Conservation (phyloP, 1,284 basidiomycete species). For the Caloboletus firmus region DNA sequence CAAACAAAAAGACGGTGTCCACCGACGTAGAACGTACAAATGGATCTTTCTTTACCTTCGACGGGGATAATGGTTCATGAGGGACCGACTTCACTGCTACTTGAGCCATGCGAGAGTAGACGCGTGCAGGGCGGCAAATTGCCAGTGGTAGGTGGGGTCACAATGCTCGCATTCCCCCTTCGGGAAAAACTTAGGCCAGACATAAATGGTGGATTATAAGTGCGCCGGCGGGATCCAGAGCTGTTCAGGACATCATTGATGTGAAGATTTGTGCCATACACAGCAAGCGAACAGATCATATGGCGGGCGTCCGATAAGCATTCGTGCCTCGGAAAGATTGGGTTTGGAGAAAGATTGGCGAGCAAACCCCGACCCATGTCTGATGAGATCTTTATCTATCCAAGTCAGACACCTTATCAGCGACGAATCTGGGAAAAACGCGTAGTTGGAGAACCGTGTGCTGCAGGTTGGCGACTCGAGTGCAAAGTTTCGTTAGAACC, state of each 20-base stretch:
- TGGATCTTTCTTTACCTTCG: slow-evolving; percentile 37
- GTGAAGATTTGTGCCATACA: slow-evolving; percentile 2
- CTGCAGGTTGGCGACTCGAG: too few relatives aligned
- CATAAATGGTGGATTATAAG: slow-evolving; percentile 22
- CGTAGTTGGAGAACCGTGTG: neutral
- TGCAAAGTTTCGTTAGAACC: neutral
- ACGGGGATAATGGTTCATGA: slow-evolving; percentile 18
- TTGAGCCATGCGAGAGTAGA: slow-evolving; percentile 11
- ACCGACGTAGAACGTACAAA: slow-evolving; percentile 32
- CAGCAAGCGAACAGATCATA: neutral
- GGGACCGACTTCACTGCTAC: slow-evolving; percentile 1
- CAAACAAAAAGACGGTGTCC: neutral
- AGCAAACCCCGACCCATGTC: slow-evolving; percentile 9
- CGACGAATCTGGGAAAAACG: neutral
- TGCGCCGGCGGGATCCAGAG: slow-evolving; percentile 10
- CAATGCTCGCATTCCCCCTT: neutral
- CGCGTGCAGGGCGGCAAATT: neutral
- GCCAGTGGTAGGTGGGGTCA: neutral
- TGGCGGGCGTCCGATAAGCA: slow-evolving; percentile 24
- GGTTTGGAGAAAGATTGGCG: neutral
- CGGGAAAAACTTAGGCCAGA: neutral
- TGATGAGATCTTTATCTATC: slow-evolving; percentile 21
- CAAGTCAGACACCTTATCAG: slow-evolving; percentile 1
- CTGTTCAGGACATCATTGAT: neutral
- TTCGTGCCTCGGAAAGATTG: slow-evolving; percentile 1